These are phyloP conservation scores for Alloascoidea africana DNA, from an alignment of 805 yeast species.

Conservation along the genomic window DNA sequence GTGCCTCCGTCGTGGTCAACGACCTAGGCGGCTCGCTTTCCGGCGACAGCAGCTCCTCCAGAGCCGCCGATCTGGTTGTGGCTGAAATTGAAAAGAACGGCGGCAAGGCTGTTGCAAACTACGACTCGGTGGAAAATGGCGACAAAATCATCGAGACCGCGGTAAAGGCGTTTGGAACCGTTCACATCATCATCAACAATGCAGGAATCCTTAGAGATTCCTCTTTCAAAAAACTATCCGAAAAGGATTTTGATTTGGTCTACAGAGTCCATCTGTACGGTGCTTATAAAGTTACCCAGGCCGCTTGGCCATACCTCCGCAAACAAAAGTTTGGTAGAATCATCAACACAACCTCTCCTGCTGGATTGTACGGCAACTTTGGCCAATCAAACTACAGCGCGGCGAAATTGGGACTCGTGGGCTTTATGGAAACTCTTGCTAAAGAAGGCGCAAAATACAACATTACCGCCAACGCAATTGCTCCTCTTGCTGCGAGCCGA, in stretches of 20 bases:
- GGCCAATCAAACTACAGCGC: constrained; percentile 95
- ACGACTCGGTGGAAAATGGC: constrained; percentile 80
- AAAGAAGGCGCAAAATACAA: constrained; percentile 84
- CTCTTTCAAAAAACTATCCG: constrained; percentile 75
- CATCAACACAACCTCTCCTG: constrained; percentile 91
- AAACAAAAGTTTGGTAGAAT: constrained; percentile 80
- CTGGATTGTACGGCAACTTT: constrained; percentile 92
- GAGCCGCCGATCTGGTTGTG: constrained; percentile 83
- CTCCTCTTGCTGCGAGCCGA: constrained; percentile 90
- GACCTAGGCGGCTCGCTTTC: constrained; percentile 87
- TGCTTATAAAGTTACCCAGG: constrained; percentile 67
- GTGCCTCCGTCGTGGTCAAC: constrained; percentile 91
- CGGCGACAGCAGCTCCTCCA: constrained; percentile 35
- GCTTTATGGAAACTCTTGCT: constrained; percentile 86
- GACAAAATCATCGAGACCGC: constrained; percentile 79
- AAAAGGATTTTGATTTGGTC: constrained; percentile 63
- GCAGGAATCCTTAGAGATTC: constrained; percentile 92
- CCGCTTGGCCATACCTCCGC: constrained; percentile 86
- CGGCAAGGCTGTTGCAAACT: constrained; percentile 86
- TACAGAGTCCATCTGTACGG: constrained; percentile 84
- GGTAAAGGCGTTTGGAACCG: constrained; percentile 71
- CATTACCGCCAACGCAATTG: constrained; percentile 75
- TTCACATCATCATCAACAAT: constrained; percentile 80
- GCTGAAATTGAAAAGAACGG: constrained; percentile 59
- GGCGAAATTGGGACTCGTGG: constrained; percentile 81